phyloP scores from a whole-genome alignment of 805 yeast genomes.

The Saturnispora dispora region DNA sequence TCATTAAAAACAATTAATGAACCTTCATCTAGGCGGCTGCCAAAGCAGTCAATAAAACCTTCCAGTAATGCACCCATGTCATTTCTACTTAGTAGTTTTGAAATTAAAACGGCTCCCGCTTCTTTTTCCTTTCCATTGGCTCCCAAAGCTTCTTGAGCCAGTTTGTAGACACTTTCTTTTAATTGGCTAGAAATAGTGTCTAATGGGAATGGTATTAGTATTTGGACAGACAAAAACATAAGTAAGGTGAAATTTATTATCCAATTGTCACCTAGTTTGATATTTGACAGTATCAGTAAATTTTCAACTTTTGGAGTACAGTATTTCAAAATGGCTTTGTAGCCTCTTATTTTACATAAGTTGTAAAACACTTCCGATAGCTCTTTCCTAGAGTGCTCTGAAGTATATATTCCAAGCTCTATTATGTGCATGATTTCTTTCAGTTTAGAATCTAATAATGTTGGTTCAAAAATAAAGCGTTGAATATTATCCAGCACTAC shows the following conservation, averaged over 20 bases:
- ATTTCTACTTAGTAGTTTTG: slow-evolving; percentile 43
- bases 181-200: slow-evolving; percentile 28
- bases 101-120: slow-evolving; percentile 42
- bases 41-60: slow-evolving; percentile 16
- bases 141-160: slow-evolving; percentile 28
- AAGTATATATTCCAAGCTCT: background rate
- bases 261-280: slow-evolving; percentile 3
- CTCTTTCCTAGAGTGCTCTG: background rate
- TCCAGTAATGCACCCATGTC: slow-evolving; percentile 28
- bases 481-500: background rate
- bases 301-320: background rate
- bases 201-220: slow-evolving; percentile 67
- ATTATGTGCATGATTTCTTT: background rate
- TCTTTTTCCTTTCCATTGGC: slow-evolving; percentile 51
- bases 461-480: background rate
- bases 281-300: background rate
- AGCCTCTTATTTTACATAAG: slow-evolving; percentile 1
- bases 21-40: background rate
- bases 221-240: slow-evolving; percentile 64
- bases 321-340: background rate
- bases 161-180: slow-evolving; percentile 28
- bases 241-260: slow-evolving; percentile 35
- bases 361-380: background rate
- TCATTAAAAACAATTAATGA: background rate
- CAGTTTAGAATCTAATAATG: background rate